Evolutionary conservation across 805 yeast genomes (phyloP), one percentile per base, ranked within the genome.

Genomic region (Candida ovalis): DNA sequence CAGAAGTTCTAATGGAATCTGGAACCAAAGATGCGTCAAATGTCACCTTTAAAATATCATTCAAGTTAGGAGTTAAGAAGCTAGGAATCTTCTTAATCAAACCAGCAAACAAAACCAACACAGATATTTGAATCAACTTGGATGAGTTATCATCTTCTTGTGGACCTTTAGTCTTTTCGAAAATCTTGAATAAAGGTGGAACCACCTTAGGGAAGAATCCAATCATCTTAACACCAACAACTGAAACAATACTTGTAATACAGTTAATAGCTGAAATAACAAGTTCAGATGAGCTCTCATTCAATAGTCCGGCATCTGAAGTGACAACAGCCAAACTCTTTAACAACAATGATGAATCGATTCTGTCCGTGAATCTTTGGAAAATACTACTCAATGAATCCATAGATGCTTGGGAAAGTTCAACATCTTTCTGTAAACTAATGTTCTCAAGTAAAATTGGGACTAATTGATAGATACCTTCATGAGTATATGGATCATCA

Each of bases 181-280:
- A 85, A 35, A 88, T 75, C 24, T 71, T 69, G 46, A 89, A 73
- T 10, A 87, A 72, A 13, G 89, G 88, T 15, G 90, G 88, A 52
- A 94, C 79, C 61, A 91, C 83, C 65, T 83, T 84, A 28, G 97
- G 88, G 74, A 90, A 87, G 60, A 76, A 79, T 6, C 96, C 91
- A 61, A 94, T 84, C 53, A 84, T 75, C 61, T 89, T 87, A 18
- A 95, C 91, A 45, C 99, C 99, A 41, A 91, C 67, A 22, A 82
- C 77, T 45, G 82, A 80, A 46, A 88, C 78, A 47, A 89, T 70
- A 55, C 82, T 81, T 48, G 88, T 81, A 52, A 88, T 78, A 49
- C 85, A 82, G 56, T 84, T 79, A 49, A 89, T 73, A 0, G 96
- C 80, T 0, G 96, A 78, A 32, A 94, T 78, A 27, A 82, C 72